Percentiles rank a stretch among this genome's conserved stretches.
phyloP scores from a whole-genome alignment of 176 grass and related monocot species.

The Oryza meyeriana region DNA sequence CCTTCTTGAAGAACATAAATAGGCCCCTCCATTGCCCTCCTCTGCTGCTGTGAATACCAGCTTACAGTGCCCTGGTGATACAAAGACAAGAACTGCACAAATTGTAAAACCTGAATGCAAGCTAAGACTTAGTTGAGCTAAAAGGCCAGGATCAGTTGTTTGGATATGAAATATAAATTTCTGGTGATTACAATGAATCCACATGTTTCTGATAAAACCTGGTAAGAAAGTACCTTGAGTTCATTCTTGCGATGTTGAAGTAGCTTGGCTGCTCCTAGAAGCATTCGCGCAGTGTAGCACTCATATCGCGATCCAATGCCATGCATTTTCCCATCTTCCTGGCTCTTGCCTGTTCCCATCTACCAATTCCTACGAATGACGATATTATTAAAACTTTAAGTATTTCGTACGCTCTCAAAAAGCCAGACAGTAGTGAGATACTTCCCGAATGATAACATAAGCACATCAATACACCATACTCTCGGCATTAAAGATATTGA shows the following conservation, averaged over 20 bases:
- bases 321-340: slow-evolving; percentile 68
- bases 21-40: slow-evolving; percentile 43
- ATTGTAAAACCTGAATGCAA: background rate
- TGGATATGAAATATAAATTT: background rate
- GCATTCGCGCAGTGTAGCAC: slow-evolving; percentile 73
- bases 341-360: slow-evolving; percentile 90
- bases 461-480: background rate
- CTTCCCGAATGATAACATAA: background rate
- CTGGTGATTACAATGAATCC: background rate
- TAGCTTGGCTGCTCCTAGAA: slow-evolving; percentile 81
- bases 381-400: background rate
- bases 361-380: slow-evolving; percentile 51
- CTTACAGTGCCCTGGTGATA: slow-evolving; percentile 46
- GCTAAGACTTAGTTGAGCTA: background rate
- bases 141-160: background rate
- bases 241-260: slow-evolving; percentile 56
- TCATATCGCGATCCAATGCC: slow-evolving; percentile 83
- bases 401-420: background rate
- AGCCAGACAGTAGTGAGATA: background rate
- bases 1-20: slow-evolving; percentile 46
- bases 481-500: background rate
- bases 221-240: slow-evolving; percentile 40
- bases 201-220: background rate
- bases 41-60: slow-evolving; percentile 64
- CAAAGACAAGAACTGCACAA: background rate